Base-by-base conservation (phyloP, 768 basidiomycete species). In the Leccinum ochraceum region DNA sequence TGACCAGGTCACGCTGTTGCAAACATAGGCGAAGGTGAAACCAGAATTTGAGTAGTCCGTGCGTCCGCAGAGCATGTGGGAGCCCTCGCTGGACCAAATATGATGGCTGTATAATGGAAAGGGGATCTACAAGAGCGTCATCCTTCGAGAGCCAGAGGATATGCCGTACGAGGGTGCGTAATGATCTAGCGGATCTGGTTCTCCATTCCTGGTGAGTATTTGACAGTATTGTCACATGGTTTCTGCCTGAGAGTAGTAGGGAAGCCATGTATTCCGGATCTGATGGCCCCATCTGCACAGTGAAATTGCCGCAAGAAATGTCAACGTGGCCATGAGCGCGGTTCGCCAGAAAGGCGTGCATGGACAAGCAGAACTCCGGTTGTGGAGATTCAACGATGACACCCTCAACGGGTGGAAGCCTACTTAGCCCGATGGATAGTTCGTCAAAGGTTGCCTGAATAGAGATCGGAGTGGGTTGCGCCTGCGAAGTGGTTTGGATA, bases 81-180 rank as follows among this genome's bases (percentile, higher is more conserved):
- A 80, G 73, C 5, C 92, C 92, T 50, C 80, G 83, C 69, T 92
- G 92, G 26, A 95, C 84, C 36, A 95, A 80, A 69, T 85, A 92
- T 3, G 92, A 94, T 6, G 92, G 90, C 53, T 94, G 91, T 32
- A 86, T 91, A 34, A 90, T 85, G 22, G 93, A 94, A 14, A 92
- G 78, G 8, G 91, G 89, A 69, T 94, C 90, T 7, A 90, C 78
- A 30, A 85, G 74, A 3, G 83, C 69, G 24, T 79, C 74, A 32
- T 81, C 74, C 30, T 76, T 74, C n/a, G 86, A 85, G 55, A 75
- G 75, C 59, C 74, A 69, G 54, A 91, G 76, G 53, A 89, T 79
- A 48, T 76, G 74, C 53, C 76, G 74, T 22, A 88, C 74, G 20
- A 82, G 71, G n/a, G 68, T 66, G 56, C 72, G 76, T 49, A 76